phyloP scores from a whole-genome alignment of 495 filamentous ascomycete species.

The Neohortaea acidophila region DNA sequence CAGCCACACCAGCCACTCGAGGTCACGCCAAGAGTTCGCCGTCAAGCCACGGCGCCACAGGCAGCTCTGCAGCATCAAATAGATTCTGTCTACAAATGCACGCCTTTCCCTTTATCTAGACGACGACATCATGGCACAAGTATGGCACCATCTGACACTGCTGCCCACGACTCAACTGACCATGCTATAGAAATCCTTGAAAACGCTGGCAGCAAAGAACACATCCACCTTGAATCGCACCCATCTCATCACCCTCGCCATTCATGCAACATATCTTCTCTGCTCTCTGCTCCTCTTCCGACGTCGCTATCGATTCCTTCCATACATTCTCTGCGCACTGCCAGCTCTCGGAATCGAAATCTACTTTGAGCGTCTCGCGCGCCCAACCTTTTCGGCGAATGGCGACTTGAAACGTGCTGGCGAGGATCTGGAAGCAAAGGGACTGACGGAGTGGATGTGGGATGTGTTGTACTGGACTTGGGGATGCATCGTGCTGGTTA shows the following conservation, averaged over 20 bases:
- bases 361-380: constrained; percentile 66
- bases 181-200: constrained; percentile 66
- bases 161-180: constrained; percentile 1
- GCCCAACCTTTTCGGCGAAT: constrained; percentile 46
- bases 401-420: constrained; percentile 59
- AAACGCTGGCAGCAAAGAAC: constrained; percentile 78
- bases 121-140: constrained; percentile 2
- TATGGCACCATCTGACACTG: background rate
- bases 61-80: too few species aligned
- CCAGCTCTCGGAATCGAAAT: constrained; percentile 67
- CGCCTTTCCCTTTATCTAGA: too few species aligned
- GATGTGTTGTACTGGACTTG: constrained; percentile 77
- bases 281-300: constrained; percentile 44
- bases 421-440: constrained; percentile 76
- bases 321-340: constrained; percentile 55
- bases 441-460: constrained; percentile 95
- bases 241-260: constrained; percentile 51
- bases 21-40: too few species aligned
- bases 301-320: constrained; percentile 40
- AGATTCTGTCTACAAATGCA: too few species aligned
- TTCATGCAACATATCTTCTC: constrained; percentile 61
- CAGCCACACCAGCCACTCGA: too few species aligned
- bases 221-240: constrained; percentile 55
- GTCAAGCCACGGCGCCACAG: too few species aligned
- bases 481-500: constrained; percentile 33